Conservation (phyloP, 177 flowering plant species). For the Telopea speciosissima region DNA sequence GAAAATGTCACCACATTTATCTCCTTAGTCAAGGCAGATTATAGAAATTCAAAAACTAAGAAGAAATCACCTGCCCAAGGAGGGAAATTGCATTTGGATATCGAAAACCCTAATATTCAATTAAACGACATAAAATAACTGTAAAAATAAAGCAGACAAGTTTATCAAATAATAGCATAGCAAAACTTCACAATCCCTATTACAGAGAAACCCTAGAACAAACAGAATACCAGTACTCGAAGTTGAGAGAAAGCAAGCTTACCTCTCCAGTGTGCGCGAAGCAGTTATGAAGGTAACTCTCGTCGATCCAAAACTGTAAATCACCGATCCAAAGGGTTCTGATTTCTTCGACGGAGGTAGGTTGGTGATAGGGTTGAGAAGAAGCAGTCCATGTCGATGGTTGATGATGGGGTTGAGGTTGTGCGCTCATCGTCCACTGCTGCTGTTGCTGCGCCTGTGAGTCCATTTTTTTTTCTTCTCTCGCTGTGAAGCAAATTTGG, state of each 20-base stretch:
- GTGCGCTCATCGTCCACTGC: constrained; percentile 31
- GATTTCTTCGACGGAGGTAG: constrained; percentile 68
- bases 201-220: not conserved
- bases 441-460: constrained; percentile 21
- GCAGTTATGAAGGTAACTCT: constrained; percentile 64
- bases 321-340: constrained; percentile 95
- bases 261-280: constrained; percentile 91
- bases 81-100: not conserved
- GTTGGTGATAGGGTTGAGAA: constrained; percentile 56
- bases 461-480: constrained; percentile 6
- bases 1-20: too few species aligned
- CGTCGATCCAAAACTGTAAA: constrained; percentile 92
- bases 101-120: not conserved
- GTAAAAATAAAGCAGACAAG: not conserved
- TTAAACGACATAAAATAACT: constrained; percentile 1
- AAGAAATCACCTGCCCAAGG: not conserved
- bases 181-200: not conserved
- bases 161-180: not conserved
- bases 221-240: not conserved
- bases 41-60: not conserved
- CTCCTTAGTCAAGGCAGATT: not conserved
- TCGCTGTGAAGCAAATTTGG: too few species aligned
- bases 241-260: not conserved
- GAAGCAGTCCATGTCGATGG: constrained; percentile 14
- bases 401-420: constrained; percentile 17